Evolutionary conservation across 148 eudicot genomes (phyloP), one percentile per base, ranked within the genome.

Genomic region (Mesembryanthemum crystallinum): DNA sequence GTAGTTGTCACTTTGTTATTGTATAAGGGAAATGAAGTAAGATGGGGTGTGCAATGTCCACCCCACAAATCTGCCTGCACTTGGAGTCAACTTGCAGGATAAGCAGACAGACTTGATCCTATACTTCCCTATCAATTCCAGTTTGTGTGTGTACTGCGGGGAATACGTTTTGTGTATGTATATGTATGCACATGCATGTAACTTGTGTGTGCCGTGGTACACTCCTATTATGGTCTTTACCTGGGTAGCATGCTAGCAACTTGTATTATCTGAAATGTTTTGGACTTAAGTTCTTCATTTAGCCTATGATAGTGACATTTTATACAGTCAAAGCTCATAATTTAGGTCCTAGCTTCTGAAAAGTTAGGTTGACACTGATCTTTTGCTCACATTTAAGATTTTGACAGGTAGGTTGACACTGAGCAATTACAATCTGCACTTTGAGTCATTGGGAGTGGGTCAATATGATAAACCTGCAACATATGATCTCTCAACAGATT

Each of bases 371-470:
- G 12, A 30, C 29, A 28, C 23, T 1, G 30, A 45, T 74, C 28
- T 64, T 74, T 25, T n/a, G 32, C 69, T 45, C 67, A 74, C 42
- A 27, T 11, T 1, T 52, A 32, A 64, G 25, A 7, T 78, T 66
- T 49, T 83, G 67, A 49, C 88, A 93, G 98, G 98, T 66, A 84
- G 98, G 79, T 78, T 93, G 83, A 89, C 93, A 49, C 82, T 93
- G 76, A 88, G 93, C 51, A 93, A 84, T 81, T 81, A 85, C 80
- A 89, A 90, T 73, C 78, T 93, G 74, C 87, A 85, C 87, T 93
- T 93, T 49, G 98, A 93, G 87, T 79, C 98, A 69, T 73, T 86
- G 81, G 96, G 98, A 64, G 90, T 91, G 67, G 93, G 96, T 33
- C 69, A 84, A 79, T 88, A 89, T 80, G 98, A 93, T 74, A 89